These are phyloP conservation scores for Aspergillus hortae DNA, from an alignment of 2,329 filamentous ascomycete genomes.

Conservation along the genomic window DNA sequence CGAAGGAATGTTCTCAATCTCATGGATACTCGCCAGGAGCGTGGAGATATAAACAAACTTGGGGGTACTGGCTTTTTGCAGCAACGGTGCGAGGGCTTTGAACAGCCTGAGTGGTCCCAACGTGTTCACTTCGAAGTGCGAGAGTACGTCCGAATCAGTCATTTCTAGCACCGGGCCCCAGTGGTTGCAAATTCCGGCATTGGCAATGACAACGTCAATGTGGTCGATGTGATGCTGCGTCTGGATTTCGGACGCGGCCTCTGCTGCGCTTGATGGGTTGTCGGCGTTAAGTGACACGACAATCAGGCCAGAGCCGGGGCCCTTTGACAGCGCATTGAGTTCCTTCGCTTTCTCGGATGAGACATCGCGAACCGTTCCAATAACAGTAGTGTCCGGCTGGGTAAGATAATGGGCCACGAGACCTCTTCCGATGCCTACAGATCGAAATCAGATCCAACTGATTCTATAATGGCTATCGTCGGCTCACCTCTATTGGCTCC, in stretches of 20 bases:
- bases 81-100: conserved; percentile 34
- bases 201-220: conserved; percentile 31
- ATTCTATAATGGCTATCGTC: background rate
- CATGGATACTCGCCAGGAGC: conserved; percentile 31
- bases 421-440: conserved; percentile 10
- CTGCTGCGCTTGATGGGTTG: background rate
- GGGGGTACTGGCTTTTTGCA: conserved; percentile 15
- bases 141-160: conserved; percentile 34
- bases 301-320: conserved; percentile 1
- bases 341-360: background rate
- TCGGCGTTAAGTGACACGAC: background rate
- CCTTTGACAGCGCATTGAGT: background rate
- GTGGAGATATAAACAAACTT: conserved; percentile 39
- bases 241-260: background rate
- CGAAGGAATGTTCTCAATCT: conserved; percentile 19
- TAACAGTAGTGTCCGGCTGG: conserved; percentile 6
- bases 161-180: conserved; percentile 31
- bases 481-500: conserved; percentile 7
- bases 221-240: conserved; percentile 5
- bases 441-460: background rate
- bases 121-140: conserved; percentile 44
- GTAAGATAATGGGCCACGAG: conserved; percentile 3
- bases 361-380: conserved; percentile 7
- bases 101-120: conserved; percentile 27
- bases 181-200: conserved; percentile 43